phyloP scores from a whole-genome alignment of 768 basidiomycete genomes.

The Trametes meyenii region DNA sequence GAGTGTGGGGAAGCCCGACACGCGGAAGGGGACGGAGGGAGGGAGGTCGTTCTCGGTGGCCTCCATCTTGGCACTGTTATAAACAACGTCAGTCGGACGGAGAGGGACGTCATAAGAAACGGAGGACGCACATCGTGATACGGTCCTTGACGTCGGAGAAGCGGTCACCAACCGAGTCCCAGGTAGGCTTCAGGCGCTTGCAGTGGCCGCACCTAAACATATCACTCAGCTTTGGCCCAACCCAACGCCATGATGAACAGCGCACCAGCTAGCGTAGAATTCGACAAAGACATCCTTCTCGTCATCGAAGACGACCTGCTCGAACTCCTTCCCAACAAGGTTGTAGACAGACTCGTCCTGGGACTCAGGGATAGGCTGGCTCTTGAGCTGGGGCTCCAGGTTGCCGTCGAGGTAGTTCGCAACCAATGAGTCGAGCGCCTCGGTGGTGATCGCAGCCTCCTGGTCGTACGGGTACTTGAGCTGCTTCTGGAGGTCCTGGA shows the following conservation, averaged over 20 bases:
- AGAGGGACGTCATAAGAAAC: not conserved
- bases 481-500: conserved; percentile 83
- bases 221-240: not conserved
- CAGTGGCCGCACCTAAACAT: conserved; percentile 82
- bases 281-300: conserved; percentile 95
- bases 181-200: conserved; percentile 94
- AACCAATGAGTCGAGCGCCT: conserved; percentile 61
- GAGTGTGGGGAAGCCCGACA: conserved; percentile 90
- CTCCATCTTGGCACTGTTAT: conserved; percentile 89
- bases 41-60: conserved; percentile 97
- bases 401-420: conserved; percentile 69
- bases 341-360: conserved; percentile 84
- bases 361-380: conserved; percentile 77
- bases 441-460: conserved; percentile 57
- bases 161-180: conserved; percentile 89
- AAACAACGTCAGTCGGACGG: conserved; percentile 2
- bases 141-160: conserved; percentile 76
- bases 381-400: conserved; percentile 85
- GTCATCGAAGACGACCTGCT: conserved; percentile 83
- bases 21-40: conserved; percentile 80
- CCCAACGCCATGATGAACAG: conserved; percentile 23
- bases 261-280: conserved; percentile 95
- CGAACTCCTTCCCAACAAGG: conserved; percentile 89
- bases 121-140: conserved; percentile 68
- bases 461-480: conserved; percentile 91